These are phyloP conservation scores for Beauveria asiatica DNA, from an alignment of 2,329 filamentous ascomycete species.

Conservation along the genomic window DNA sequence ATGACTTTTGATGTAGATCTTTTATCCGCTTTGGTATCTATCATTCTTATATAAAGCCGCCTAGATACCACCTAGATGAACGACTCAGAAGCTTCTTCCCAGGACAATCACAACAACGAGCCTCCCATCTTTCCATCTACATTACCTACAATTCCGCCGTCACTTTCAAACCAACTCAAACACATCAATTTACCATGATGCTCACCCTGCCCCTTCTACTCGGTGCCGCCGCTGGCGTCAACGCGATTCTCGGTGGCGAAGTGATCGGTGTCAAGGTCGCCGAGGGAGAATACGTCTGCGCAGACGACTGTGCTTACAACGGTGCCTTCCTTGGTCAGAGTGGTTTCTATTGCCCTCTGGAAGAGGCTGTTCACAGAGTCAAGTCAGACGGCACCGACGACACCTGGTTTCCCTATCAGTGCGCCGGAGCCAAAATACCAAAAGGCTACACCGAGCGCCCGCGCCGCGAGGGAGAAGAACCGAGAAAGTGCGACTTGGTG, in stretches of 20 bases:
- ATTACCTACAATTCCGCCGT: not conserved
- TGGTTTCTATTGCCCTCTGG: not conserved
- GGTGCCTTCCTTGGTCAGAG: not conserved
- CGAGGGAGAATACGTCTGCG: not conserved
- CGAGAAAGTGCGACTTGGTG: too few relatives aligned
- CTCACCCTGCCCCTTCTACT: not conserved
- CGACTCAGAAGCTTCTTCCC: not conserved
- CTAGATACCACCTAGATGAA: not conserved
- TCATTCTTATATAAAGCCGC: too few relatives aligned
- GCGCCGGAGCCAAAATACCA: too few relatives aligned
- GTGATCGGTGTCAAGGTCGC: not conserved
- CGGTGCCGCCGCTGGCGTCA: not conserved
- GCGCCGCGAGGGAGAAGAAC: too few relatives aligned
- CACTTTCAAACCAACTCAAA: not conserved
- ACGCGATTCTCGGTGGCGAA: not conserved
- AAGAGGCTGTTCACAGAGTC: not conserved
- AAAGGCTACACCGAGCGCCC: too few relatives aligned
- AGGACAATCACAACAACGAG: not conserved
- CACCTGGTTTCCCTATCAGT: fast-evolving
- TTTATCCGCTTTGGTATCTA: too few relatives aligned
- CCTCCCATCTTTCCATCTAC: not conserved
- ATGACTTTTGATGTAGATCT: too few relatives aligned
- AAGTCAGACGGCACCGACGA: too few relatives aligned
- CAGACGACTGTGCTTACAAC: not conserved
- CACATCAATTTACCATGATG: not conserved